Evolutionary conservation across 176 grass and related monocot species (phyloP), one percentile per base, ranked within the genome.

Genomic region (Dendrocalamus sinicus): DNA sequence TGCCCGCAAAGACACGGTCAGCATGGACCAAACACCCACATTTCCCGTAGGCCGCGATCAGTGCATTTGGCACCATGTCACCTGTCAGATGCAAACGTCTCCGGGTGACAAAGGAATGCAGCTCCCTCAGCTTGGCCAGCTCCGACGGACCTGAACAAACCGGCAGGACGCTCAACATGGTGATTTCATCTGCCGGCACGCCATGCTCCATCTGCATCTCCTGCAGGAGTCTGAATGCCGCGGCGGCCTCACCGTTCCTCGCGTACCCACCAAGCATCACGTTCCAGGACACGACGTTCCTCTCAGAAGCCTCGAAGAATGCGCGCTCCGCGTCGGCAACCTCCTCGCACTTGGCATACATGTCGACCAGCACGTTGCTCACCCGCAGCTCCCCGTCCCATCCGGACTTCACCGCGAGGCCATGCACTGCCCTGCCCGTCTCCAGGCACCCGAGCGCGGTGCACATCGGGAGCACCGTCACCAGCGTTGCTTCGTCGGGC

Each of bases 231-330:
- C 58, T 9, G 4, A 94, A 89, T 41, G 77, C 80, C 3, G 65
- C 63, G 19, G 45, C 55, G 28, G 68, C 65, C 72, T 91, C 87
- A 32, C 77, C 81, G 45, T 76, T 91, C 63, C 84, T 87, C 12
- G 89, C 81, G 76, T 87, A 88, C 10, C 72, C 84, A 9, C 84
- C 76, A 20, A 94, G 80, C 84, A 94, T 91, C 19, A 82, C 87
- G 69, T 91, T 94, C 89, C 92, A 94, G 35, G 92, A 89, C 64
- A 94, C 92, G 8, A 87, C 67, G 44, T 81, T 93, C 70, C 57
- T 79, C 47, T 74, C 40, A 12, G 64, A 12, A 1, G 26, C 59
- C 1, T 52, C 22, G 16, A 26, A 65, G 51, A 94, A 94, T 0
- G 84, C 61, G 23, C 71, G 41, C 40, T 85, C 84, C 6, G 92